phyloP scores from a whole-genome alignment of 345 rosid species.

The Orychophragmus violaceus region DNA sequence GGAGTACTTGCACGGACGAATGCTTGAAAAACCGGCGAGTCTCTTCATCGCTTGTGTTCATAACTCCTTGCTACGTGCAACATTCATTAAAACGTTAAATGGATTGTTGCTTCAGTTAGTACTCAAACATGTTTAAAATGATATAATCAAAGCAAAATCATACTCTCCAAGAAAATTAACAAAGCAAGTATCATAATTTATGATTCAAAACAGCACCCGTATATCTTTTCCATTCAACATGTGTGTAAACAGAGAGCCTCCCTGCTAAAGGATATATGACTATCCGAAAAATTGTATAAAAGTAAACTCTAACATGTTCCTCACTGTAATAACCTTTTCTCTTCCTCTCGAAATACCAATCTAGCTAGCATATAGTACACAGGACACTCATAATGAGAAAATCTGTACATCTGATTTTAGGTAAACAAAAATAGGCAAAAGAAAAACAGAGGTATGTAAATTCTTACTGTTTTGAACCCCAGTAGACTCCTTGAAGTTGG shows the following conservation, averaged over 20 bases:
- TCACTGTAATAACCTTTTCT: not conserved
- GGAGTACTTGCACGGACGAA: constrained; percentile 83
- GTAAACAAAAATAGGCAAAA: not conserved
- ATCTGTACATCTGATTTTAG: not conserved
- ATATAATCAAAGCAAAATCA: not conserved
- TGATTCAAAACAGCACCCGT: not conserved
- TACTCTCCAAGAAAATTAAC: not conserved
- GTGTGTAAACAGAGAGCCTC: not conserved
- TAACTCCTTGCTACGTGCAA: constrained; percentile 68
- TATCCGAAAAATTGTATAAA: too few relatives aligned
- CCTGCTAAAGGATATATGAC: not conserved
- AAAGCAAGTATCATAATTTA: not conserved
- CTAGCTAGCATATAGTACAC: not conserved
- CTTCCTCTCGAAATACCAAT: not conserved
- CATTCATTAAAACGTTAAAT: not conserved
- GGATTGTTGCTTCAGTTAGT: not conserved
- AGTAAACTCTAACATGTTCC: not conserved
- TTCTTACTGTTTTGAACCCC: constrained; percentile 60
- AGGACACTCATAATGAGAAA: not conserved
- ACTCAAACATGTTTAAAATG: constrained; percentile 1
- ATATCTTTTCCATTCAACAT: not conserved
- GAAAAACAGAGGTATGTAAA: not conserved
- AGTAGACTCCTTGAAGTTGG: constrained; percentile 76
- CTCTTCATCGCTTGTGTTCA: constrained; percentile 82
- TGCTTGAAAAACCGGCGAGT: constrained; percentile 84